Evolutionary conservation across 2,329 filamentous ascomycete species (phyloP).

Genomic region (Xylariales sp.): DNA sequence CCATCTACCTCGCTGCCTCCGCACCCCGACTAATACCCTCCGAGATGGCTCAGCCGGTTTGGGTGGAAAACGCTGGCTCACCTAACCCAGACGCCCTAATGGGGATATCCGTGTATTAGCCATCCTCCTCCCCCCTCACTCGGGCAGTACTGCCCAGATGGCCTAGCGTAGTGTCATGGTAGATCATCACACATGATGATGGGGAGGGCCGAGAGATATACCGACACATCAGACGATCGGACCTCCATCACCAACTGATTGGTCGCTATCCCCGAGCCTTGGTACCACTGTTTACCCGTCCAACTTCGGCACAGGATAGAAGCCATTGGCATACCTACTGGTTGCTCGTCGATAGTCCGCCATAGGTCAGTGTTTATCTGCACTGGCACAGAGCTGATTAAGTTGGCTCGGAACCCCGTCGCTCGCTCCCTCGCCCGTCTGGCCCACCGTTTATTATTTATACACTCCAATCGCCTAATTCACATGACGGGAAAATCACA

Average conservation of each 20-base stretch:
- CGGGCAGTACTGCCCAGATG: slow-evolving; percentile 17
- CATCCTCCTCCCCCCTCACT: slow-evolving; percentile 19
- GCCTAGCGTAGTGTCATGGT: not conserved
- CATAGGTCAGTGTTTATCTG: not conserved
- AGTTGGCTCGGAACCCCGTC: not conserved
- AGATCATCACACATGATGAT: slow-evolving; percentile 12
- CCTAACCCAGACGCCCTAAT: slow-evolving; percentile 18
- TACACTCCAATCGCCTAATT: not conserved
- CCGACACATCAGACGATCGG: slow-evolving; percentile 19
- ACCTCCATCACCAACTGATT: slow-evolving; percentile 1
- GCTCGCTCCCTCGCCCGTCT: not conserved
- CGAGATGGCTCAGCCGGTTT: too few species aligned
- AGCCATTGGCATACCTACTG: not conserved
- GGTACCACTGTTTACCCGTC: slow-evolving; percentile 7
- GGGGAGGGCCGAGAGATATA: not conserved
- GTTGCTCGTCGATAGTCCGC: not conserved
- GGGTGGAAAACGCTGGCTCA: not conserved
- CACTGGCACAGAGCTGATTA: not conserved
- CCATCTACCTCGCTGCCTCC: slow-evolving; percentile 18
- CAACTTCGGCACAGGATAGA: slow-evolving; percentile 15
- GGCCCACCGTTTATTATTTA: not conserved
- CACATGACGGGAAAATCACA: not conserved
- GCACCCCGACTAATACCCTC: not conserved
- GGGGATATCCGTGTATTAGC: slow-evolving; percentile 20
- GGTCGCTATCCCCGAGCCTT: not conserved